phyloP scores from a whole-genome alignment of 495 filamentous ascomycete species.

The Aspergillus funiculosus region DNA sequence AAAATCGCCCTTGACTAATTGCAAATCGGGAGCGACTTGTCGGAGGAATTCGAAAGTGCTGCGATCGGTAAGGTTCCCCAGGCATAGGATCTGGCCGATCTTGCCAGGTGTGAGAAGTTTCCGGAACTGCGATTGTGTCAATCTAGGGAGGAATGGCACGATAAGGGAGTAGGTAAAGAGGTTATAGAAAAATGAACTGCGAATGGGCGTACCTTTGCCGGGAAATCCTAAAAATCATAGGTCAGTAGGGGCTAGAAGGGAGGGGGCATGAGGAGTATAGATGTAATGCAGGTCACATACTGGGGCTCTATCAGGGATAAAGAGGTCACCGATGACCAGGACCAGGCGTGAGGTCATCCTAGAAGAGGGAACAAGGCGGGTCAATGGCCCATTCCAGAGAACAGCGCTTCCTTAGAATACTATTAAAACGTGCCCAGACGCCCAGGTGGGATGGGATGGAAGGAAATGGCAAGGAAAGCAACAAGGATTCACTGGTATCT shows the following conservation, averaged over 20 bases:
- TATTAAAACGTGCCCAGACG: neutral
- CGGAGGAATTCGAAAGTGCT: conserved; percentile 94
- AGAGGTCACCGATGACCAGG: conserved; percentile 91
- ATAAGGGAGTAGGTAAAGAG: conserved; percentile 7
- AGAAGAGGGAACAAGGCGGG: conserved; percentile 12
- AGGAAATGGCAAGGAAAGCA: too few relatives aligned
- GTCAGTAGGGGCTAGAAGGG: conserved; percentile 11
- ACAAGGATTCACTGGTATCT: conserved; percentile 5
- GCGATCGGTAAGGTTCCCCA: conserved; percentile 94
- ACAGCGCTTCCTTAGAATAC: neutral
- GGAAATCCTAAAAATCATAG: conserved; percentile 63
- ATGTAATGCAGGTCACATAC: conserved; percentile 38
- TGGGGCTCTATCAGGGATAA: conserved; percentile 93
- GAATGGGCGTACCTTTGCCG: conserved; percentile 65
- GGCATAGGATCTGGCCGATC: conserved; percentile 94
- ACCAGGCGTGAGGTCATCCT: conserved; percentile 76
- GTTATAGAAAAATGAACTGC: neutral
- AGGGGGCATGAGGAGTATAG: neutral
- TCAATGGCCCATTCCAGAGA: conserved; percentile 29
- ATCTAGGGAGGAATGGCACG: conserved; percentile 5
- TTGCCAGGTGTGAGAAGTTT: conserved; percentile 97
- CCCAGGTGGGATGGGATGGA: too few relatives aligned
- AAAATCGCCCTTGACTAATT: conserved; percentile 90
- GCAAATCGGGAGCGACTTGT: conserved; percentile 83
- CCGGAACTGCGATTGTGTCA: conserved; percentile 65